phyloP scores from a whole-genome alignment of 192 early-diverging fungal genomes.

The Lobosporangium transversale region DNA sequence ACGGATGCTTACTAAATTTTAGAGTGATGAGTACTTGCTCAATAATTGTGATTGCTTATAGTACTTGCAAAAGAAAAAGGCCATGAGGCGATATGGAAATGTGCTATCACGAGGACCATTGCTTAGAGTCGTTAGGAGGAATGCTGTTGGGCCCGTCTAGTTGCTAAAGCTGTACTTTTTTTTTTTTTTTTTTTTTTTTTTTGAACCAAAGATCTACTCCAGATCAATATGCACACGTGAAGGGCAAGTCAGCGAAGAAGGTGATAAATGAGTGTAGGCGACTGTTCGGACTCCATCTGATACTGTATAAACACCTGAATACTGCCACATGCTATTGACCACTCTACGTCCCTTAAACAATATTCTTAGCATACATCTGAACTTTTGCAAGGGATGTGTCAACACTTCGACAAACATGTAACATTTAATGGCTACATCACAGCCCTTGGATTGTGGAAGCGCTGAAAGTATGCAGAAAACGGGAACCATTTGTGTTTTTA shows the following conservation, averaged over 20 bases:
- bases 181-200: conserved; percentile 6
- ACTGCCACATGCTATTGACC: no score
- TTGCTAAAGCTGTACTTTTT: neutral
- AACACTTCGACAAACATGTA: no score
- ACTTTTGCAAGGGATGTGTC: no score
- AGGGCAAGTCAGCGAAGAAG: conserved; percentile 12
- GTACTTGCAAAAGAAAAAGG: neutral
- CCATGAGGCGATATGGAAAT: conserved; percentile 1
- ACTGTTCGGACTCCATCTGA: no score
- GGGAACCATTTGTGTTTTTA: no score
- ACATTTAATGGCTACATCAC: no score
- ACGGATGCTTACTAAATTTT: neutral
- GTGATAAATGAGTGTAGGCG: neutral
- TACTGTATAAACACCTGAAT: no score
- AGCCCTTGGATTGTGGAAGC: no score
- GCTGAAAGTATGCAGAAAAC: no score
- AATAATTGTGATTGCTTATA: neutral
- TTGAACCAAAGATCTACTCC: conserved; percentile 28
- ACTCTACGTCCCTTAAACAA: no score
- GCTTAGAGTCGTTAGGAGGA: neutral
- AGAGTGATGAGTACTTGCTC: neutral
- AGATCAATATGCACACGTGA: neutral
- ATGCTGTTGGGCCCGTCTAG: conserved; percentile 9
- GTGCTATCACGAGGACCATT: neutral
- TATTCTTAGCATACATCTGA: no score